Evolutionary conservation across 768 basidiomycete species (phyloP).

Genomic region (Tylopilus vinaceipallidus): DNA sequence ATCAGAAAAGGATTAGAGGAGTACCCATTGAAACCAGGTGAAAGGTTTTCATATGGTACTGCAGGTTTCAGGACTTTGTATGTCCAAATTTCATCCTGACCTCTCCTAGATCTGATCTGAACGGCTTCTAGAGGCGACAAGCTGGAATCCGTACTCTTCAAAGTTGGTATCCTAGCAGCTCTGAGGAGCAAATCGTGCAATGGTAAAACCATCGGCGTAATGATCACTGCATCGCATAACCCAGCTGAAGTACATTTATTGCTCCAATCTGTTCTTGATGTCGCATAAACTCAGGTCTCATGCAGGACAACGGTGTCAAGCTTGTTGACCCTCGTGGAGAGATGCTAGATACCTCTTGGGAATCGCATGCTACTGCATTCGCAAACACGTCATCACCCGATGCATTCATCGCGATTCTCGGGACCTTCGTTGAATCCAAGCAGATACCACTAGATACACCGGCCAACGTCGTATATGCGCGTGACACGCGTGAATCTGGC

Average conservation of each 20-base stretch:
- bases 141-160: conserved; percentile 91
- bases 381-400: conserved; percentile 80
- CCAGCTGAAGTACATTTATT: conserved; percentile 76
- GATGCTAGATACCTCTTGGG: conserved; percentile 96
- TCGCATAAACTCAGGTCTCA: conserved; percentile 4
- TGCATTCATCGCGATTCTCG: conserved; percentile 66
- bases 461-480: conserved; percentile 82
- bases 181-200: conserved; percentile 89
- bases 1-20: conserved; percentile 51
- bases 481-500: conserved; percentile 92
- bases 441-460: conserved; percentile 81
- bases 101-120: conserved; percentile 8
- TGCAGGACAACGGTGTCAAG: conserved; percentile 97
- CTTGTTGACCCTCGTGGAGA: conserved; percentile 96
- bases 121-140: conserved; percentile 50
- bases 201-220: conserved; percentile 91
- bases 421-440: conserved; percentile 54
- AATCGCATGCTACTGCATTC: conserved; percentile 77
- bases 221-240: conserved; percentile 99
- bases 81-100: conserved; percentile 31
- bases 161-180: conserved; percentile 86
- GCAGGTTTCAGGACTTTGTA: conserved; percentile 93
- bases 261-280: not conserved
- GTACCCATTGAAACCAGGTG: conserved; percentile 69
- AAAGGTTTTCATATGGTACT: conserved; percentile 86